phyloP scores from a whole-genome alignment of 305 asterid genomes.

The Fraxinus xanthoxyloides region DNA sequence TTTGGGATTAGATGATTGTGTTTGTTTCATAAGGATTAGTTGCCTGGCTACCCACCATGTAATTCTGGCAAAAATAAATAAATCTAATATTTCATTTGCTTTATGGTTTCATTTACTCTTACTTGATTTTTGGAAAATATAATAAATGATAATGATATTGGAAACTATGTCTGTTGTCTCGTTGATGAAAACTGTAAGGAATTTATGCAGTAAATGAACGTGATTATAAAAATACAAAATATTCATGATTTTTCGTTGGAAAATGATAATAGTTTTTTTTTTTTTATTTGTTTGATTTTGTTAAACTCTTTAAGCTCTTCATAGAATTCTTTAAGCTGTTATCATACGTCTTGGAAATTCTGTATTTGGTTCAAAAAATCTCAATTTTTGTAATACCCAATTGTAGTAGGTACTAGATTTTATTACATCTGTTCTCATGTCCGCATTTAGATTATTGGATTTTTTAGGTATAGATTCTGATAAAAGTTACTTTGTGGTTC shows the following conservation, averaged over 20 bases:
- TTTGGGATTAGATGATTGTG: constrained; percentile 13
- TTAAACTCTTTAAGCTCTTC: neutral
- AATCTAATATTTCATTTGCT: neutral
- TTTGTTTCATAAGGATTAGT: constrained; percentile 26
- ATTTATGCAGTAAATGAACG: neutral
- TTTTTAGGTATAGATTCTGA: constrained; percentile 15
- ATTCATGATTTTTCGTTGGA: neutral
- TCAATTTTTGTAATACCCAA: neutral
- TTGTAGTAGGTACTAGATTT: neutral
- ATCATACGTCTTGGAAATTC: neutral
- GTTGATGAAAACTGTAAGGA: neutral
- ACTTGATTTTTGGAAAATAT: neutral
- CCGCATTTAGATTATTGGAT: neutral
- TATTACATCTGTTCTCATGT: constrained; percentile 12
- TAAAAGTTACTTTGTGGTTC: neutral
- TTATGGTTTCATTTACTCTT: constrained; percentile 6
- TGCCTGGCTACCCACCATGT: constrained; percentile 15
- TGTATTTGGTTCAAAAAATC: neutral
- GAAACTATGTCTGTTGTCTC: neutral
- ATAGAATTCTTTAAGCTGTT: neutral
- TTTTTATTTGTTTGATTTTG: constrained; percentile 17
- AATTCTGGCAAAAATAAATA: neutral
- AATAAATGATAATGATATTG: neutral
- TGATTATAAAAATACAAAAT: neutral
- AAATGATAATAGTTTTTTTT: neutral